These are phyloP conservation scores for Cinnamomum chago DNA, from an alignment of 164 flowering plant genomes.

Conservation along the genomic window DNA sequence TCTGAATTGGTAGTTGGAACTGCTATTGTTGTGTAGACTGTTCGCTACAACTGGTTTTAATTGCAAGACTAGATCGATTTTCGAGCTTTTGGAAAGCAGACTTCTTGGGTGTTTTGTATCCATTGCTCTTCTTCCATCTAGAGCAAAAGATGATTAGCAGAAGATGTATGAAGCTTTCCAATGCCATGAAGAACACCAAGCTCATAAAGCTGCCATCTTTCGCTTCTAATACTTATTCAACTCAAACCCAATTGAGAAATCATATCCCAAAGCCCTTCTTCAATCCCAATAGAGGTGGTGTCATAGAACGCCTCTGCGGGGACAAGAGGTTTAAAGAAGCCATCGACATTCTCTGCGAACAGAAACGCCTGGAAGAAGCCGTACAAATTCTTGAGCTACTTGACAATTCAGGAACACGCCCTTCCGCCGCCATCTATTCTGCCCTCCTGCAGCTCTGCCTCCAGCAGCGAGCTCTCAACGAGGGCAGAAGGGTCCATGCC, in stretches of 20 bases:
- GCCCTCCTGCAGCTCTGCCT: slow-evolving; percentile 21
- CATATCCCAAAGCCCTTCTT: slow-evolving; percentile 3
- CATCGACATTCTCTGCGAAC: slow-evolving; percentile 20
- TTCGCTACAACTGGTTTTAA: no score
- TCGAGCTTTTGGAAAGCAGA: no score
- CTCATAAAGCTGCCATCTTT: neutral
- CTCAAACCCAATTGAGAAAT: neutral
- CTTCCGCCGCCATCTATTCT: slow-evolving; percentile 19
- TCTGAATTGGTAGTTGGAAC: no score
- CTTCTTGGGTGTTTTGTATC: no score
- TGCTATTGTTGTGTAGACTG: no score
- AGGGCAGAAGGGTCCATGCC: slow-evolving; percentile 20
- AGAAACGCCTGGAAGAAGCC: slow-evolving; percentile 23
- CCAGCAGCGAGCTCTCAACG: slow-evolving; percentile 17
- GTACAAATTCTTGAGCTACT: slow-evolving; percentile 16
- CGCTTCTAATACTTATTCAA: neutral
- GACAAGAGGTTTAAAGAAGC: slow-evolving; percentile 28
- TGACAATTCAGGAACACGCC: slow-evolving; percentile 17
- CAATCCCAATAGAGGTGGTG: neutral
- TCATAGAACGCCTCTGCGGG: slow-evolving; percentile 13
- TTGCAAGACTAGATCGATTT: no score
- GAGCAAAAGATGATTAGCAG: no score
- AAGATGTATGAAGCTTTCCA: no score
- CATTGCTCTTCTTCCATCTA: no score
- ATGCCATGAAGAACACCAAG: neutral